These are phyloP conservation scores for Globisporangium sylvaticum DNA, from an alignment of 352 stramenopile species.

Conservation along the genomic window DNA sequence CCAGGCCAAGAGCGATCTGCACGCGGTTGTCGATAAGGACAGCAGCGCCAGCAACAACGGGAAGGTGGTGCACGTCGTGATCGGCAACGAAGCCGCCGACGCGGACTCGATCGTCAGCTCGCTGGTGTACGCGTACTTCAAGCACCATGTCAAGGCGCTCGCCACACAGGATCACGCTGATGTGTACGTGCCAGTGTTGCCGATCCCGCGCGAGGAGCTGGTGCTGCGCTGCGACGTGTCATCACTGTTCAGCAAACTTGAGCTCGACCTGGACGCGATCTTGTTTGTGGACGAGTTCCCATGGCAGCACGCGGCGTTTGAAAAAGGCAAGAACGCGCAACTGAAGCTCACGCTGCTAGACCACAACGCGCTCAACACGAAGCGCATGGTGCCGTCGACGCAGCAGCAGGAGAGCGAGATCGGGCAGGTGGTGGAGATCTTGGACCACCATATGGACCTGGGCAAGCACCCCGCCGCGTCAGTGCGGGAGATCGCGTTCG, in stretches of 20 bases:
- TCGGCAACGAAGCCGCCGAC: slow-evolving; percentile 79
- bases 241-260: slow-evolving; percentile 50
- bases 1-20: slow-evolving; percentile 12
- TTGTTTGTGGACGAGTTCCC: slow-evolving; percentile 80
- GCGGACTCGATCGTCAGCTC: slow-evolving; percentile 84
- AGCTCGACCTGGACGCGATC: slow-evolving; percentile 48
- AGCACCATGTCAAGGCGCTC: slow-evolving; percentile 17
- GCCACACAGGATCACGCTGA: slow-evolving; percentile 1
- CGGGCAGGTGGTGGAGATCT: slow-evolving; percentile 58
- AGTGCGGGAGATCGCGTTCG: slow-evolving; percentile 63
- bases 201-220: slow-evolving; percentile 60
- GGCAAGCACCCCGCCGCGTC: slow-evolving; percentile 35
- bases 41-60: background rate
- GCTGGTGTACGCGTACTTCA: slow-evolving; percentile 56
- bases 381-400: slow-evolving; percentile 28
- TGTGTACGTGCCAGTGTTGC: slow-evolving; percentile 52
- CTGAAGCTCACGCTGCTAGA: slow-evolving; percentile 61
- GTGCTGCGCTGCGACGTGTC: slow-evolving; percentile 62
- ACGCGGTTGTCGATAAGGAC: background rate
- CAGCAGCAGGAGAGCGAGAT: slow-evolving; percentile 14
- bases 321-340: background rate
- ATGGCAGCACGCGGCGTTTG: slow-evolving; percentile 29
- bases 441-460: slow-evolving; percentile 78
- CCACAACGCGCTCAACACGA: slow-evolving; percentile 71
- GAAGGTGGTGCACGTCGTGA: slow-evolving; percentile 46